A percentile compares a stretch with the other conserved stretches of the same genome.
phyloP scores from a whole-genome alignment of 192 early-diverging fungal species.

The Backusella liffmaniae region DNA sequence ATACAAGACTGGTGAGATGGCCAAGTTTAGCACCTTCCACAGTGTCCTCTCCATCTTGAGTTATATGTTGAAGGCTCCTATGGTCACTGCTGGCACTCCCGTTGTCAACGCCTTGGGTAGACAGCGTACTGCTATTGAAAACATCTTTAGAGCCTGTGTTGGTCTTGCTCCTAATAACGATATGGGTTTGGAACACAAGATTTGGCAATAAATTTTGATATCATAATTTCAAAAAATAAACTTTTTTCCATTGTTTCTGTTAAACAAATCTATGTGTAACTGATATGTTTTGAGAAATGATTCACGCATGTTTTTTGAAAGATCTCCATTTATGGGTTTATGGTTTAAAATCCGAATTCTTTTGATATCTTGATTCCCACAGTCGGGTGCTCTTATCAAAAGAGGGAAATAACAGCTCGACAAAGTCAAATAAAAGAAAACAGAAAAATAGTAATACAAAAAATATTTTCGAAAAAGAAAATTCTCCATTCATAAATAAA shows the following conservation, averaged over 20 bases:
- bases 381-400: no score
- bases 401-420: no score
- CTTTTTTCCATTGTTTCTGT: neutral
- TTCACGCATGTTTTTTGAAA: neutral
- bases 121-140: constrained; percentile 96
- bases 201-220: constrained; percentile 31
- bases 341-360: no score
- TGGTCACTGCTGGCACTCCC: constrained; percentile 90
- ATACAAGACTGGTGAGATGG: constrained; percentile 80
- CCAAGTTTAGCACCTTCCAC: constrained; percentile 85
- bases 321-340: neutral
- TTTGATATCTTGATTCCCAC: no score
- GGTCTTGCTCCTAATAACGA: constrained; percentile 95
- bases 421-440: no score
- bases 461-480: no score
- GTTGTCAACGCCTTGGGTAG: constrained; percentile 95
- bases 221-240: neutral
- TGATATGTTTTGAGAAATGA: neutral
- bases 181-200: constrained; percentile 93
- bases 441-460: no score
- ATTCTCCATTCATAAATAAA: no score
- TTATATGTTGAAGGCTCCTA: constrained; percentile 97
- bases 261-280: neutral
- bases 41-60: constrained; percentile 88
- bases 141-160: constrained; percentile 95